Conservation (phyloP, 768 basidiomycete species). For the Suillus tomentosus region DNA sequence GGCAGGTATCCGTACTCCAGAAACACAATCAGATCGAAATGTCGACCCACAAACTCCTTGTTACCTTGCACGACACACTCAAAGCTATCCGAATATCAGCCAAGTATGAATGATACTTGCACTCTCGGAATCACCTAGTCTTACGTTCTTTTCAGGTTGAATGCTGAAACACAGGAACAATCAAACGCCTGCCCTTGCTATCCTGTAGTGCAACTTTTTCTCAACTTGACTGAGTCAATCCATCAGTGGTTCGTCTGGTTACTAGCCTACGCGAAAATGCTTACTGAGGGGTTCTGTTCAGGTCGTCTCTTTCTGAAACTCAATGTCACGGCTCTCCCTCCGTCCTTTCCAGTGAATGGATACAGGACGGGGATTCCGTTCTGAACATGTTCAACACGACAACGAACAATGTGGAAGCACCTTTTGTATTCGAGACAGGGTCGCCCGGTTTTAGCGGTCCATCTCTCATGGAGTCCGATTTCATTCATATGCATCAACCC, state of each 20-base stretch:
- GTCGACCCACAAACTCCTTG: neutral
- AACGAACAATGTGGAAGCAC: neutral
- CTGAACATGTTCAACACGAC: neutral
- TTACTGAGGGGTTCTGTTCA: neutral
- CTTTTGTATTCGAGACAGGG: neutral
- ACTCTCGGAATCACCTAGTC: neutral
- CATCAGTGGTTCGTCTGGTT: neutral
- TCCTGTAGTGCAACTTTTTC: neutral
- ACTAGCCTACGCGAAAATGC: neutral
- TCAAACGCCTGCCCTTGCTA: neutral
- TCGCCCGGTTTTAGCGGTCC: no score
- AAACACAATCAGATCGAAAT: neutral
- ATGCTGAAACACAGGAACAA: neutral
- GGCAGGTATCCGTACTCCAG: neutral
- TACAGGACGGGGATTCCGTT: rapidly evolving
- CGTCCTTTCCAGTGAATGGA: no score
- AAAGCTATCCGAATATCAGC: neutral
- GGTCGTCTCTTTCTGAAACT: neutral
- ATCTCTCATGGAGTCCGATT: neutral
- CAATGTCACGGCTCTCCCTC: neutral
- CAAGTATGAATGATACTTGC: neutral
- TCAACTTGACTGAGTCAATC: neutral
- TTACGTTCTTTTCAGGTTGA: neutral
- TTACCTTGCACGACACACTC: neutral
- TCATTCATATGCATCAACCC: neutral